These are phyloP conservation scores for Ascosphaera apis DNA, from an alignment of 2,329 filamentous ascomycete genomes.

Conservation along the genomic window DNA sequence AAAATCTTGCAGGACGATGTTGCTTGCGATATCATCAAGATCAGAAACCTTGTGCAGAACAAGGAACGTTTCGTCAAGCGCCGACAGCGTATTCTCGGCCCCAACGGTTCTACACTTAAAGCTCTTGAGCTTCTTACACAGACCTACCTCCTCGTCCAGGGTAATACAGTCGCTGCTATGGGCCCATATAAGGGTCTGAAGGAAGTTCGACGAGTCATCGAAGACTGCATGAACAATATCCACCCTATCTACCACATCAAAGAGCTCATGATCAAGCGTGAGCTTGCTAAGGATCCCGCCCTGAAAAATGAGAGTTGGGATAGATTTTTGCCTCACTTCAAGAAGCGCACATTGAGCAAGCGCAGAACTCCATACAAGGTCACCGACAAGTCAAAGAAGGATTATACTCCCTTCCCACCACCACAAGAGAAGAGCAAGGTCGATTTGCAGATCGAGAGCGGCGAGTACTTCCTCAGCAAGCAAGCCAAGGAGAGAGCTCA, in stretches of 20 bases:
- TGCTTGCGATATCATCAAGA: slow-evolving; percentile 91
- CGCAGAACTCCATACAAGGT: slow-evolving; percentile 62
- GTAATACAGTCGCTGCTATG: slow-evolving; percentile 85
- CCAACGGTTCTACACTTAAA: slow-evolving; percentile 78
- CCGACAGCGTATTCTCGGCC: slow-evolving; percentile 75
- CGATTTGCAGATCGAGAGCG: slow-evolving; percentile 89
- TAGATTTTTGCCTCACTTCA: slow-evolving; percentile 89
- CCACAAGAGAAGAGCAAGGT: slow-evolving; percentile 97
- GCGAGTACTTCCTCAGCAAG: slow-evolving; percentile 90
- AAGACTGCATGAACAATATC: slow-evolving; percentile 93
- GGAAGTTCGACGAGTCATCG: slow-evolving; percentile 67
- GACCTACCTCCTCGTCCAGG: slow-evolving; percentile 87
- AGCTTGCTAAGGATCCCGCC: slow-evolving; percentile 71
- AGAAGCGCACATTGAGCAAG: slow-evolving; percentile 74
- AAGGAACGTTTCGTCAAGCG: slow-evolving; percentile 93
- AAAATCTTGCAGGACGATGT: slow-evolving; percentile 85
- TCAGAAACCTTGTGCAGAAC: slow-evolving; percentile 68
- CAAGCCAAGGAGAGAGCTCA: slow-evolving; percentile 69
- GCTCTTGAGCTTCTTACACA: slow-evolving; percentile 77
- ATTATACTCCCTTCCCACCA: slow-evolving; percentile 92
- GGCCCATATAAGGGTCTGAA: slow-evolving; percentile 83
- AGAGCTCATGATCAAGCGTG: slow-evolving; percentile 80
- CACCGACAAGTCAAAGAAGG: slow-evolving; percentile 81
- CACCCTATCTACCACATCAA: slow-evolving; percentile 87
- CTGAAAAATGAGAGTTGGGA: slow-evolving; percentile 83